Evolutionary conservation across 148 eudicot species (phyloP).

Genomic region (Cornus suecica): DNA sequence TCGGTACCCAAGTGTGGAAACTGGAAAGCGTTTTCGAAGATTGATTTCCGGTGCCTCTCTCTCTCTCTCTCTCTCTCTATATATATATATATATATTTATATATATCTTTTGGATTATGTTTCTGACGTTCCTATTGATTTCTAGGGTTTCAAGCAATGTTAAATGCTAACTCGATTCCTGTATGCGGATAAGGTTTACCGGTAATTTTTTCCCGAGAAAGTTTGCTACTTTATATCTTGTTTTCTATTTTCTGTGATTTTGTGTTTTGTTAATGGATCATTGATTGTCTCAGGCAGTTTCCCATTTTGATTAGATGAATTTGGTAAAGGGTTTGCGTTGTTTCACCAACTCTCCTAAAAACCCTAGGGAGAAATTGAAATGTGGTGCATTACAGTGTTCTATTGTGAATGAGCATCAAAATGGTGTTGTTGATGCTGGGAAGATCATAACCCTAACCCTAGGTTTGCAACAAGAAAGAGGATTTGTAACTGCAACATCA

Average conservation of each 20-base stretch:
- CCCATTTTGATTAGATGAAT: conserved; percentile 19
- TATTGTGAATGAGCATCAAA: conserved; percentile 11
- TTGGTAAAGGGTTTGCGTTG: conserved; percentile 23
- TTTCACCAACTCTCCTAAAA: neutral
- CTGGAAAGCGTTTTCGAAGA: too few species aligned
- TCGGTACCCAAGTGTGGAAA: too few species aligned
- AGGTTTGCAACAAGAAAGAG: conserved; percentile 8
- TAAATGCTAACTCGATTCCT: neutral
- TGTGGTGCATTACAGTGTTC: conserved; percentile 6
- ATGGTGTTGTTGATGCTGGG: conserved; percentile 6
- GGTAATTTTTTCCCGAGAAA: neutral
- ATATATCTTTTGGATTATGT: neutral
- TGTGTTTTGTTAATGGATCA: neutral
- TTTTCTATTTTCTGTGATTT: too few species aligned
- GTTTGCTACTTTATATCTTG: too few species aligned
- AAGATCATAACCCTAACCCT: conserved; percentile 6
- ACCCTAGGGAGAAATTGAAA: conserved; percentile 4
- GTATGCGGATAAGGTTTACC: neutral
- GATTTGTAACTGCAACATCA: neutral
- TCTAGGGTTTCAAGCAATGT: conserved; percentile 13
- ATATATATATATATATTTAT: too few species aligned
- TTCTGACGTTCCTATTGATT: neutral
- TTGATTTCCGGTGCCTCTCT: too few species aligned
- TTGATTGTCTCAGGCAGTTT: neutral
- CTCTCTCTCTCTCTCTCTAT: too few species aligned